Percentiles rank a stretch among this genome's conserved stretches.
These are phyloP conservation scores for Fremontodendron californicum DNA, from an alignment of 345 rosid species.

Conservation along the genomic window DNA sequence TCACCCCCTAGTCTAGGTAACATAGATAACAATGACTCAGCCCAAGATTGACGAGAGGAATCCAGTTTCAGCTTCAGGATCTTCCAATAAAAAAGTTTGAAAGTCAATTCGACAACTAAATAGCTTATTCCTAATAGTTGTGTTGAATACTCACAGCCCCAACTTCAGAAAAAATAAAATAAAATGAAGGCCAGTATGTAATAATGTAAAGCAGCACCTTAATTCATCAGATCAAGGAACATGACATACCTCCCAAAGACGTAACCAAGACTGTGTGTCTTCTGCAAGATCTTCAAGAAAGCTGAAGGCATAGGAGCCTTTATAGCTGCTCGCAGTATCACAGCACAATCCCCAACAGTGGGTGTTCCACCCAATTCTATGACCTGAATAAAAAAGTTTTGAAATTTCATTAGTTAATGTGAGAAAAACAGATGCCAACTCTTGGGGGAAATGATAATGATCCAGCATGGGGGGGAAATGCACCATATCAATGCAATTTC, in stretches of 20 bases:
- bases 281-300: slow-evolving; percentile 83
- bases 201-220: background rate
- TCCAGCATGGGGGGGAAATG: background rate
- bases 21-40: background rate
- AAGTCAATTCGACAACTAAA: background rate
- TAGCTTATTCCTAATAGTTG: background rate
- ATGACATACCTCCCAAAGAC: slow-evolving; percentile 69
- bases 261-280: slow-evolving; percentile 68
- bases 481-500: background rate
- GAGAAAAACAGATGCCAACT: background rate
- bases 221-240: background rate
- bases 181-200: background rate
- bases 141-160: background rate
- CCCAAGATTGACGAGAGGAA: background rate
- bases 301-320: slow-evolving; percentile 88
- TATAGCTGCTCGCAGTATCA: slow-evolving; percentile 75
- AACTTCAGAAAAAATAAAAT: background rate
- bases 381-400: slow-evolving; percentile 44
- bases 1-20: too few relatives aligned
- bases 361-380: slow-evolving; percentile 85
- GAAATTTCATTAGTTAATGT: background rate
- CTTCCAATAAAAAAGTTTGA: background rate
- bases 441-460: background rate
- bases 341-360: slow-evolving; percentile 85
- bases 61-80: background rate